Evolutionary conservation across 176 grass and related monocot genomes (phyloP), one percentile per base, ranked within the genome.

Genomic region (Melocanna baccifera): DNA sequence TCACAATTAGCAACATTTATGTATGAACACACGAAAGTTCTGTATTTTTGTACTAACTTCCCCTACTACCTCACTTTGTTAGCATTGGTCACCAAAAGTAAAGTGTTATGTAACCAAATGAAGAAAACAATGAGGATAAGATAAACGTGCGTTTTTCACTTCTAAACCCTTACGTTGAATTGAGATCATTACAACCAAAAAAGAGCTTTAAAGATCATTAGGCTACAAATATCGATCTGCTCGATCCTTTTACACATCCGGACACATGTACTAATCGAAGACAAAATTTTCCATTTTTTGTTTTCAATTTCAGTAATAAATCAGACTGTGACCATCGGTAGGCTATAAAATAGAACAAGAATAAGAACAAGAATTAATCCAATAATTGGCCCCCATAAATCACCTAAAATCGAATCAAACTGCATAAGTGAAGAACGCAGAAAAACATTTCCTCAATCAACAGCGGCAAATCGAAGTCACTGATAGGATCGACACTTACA

Each of bases 31-130:
- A 82, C 15, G 47, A 4, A 66, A 72, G 20, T 23, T 5, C 15
- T 3, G 0, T 61, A 76, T 51, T 53, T 51, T n/a, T 42, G 56
- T 70, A 32, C 43, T 23, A 77, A 76, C 34, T 52, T 76, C 77
- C 48, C 70, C 70, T 81, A 71, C 32, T 20, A 19, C 0, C 43
- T 42, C 78, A 76, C 77, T 70, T 57, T 52, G 19, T 68, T 53
- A 66, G 67, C 67, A 71, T 11, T 41, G 73, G 62, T n/a, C 42
- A n/a, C 69, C 68, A 69, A 81, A 71, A 85, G 28, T 59, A 75
- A 69, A 19, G 32, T 12, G 6, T 3, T 29, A 3, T 18, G 22
- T 23, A 70, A 51, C 26, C 65, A 82, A 72, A 77, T 14, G 2
- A 22, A 76, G 14, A 67, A 75, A 66, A 67, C 25, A 30, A 20